These are phyloP conservation scores for Eremothecium cymbalariae DNA, from an alignment of 1,139 yeast species.

Conservation along the genomic window DNA sequence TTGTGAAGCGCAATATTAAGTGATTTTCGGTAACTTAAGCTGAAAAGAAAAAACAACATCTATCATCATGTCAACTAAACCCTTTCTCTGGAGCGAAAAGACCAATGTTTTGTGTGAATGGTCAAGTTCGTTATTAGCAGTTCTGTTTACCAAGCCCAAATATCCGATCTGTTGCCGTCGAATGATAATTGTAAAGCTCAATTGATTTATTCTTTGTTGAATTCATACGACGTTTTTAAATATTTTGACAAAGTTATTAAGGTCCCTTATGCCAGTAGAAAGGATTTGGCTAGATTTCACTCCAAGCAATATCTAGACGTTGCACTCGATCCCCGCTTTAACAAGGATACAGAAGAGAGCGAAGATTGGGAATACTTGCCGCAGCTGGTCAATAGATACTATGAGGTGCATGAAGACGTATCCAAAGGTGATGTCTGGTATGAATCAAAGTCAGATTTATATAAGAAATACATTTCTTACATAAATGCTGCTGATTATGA, in stretches of 20 bases:
- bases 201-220: conserved; percentile 20
- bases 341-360: conserved; percentile 10
- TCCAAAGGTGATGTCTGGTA: conserved; percentile 2
- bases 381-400: neutral
- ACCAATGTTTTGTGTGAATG: too few relatives aligned
- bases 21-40: too few relatives aligned
- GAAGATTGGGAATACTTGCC: conserved; percentile 8
- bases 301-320: conserved; percentile 17
- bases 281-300: conserved; percentile 23
- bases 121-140: conserved; percentile 20
- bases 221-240: conserved; percentile 20
- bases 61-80: too few relatives aligned
- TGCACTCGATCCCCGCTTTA: conserved; percentile 14
- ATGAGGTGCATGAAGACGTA: conserved; percentile 9
- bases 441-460: conserved; percentile 1
- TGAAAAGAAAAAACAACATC: too few relatives aligned
- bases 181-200: conserved; percentile 24
- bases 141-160: conserved; percentile 27
- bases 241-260: conserved; percentile 21
- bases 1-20: too few relatives aligned
- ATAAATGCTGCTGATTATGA: conserved; percentile 4
- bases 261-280: conserved; percentile 13
- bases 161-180: conserved; percentile 28
- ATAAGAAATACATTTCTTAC: conserved; percentile 8
- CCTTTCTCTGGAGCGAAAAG: too few relatives aligned